Conservation (phyloP, 345 rosid genomes). For the Arabis hirsuta region DNA sequence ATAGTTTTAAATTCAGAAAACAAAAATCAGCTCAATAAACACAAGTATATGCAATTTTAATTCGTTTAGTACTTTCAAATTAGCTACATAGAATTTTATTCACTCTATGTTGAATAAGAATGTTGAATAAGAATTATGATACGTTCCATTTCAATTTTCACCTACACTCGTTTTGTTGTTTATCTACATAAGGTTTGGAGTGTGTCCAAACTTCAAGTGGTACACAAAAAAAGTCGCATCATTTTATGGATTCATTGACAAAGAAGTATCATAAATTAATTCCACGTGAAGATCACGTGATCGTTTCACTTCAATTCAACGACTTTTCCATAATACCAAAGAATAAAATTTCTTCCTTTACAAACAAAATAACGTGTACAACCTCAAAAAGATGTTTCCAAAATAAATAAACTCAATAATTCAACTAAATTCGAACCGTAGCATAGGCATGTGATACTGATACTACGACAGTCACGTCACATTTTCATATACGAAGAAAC, state of each 20-base stretch:
- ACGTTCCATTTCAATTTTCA: neutral
- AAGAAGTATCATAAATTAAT: slow-evolving; percentile 28
- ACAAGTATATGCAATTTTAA: neutral
- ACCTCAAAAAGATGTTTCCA: slow-evolving; percentile 33
- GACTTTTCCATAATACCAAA: slow-evolving; percentile 21
- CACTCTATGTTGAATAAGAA: neutral
- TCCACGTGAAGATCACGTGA: slow-evolving; percentile 41
- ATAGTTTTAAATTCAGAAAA: neutral
- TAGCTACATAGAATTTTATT: neutral
- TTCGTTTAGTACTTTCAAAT: neutral
- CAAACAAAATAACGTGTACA: slow-evolving; percentile 38
- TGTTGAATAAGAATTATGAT: neutral
- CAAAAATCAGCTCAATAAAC: neutral
- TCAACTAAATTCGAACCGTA: slow-evolving; percentile 22
- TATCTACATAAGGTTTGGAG: slow-evolving; percentile 4
- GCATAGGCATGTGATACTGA: slow-evolving; percentile 41
- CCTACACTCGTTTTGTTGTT: slow-evolving; percentile 4
- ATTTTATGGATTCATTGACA: slow-evolving; percentile 34
- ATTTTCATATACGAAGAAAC: slow-evolving; percentile 24
- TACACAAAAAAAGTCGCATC: slow-evolving; percentile 30
- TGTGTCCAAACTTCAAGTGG: slow-evolving; percentile 35
- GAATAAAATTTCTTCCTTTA: slow-evolving; percentile 4
- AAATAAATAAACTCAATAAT: slow-evolving; percentile 30
- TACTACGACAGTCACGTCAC: slow-evolving; percentile 44
- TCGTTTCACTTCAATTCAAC: slow-evolving; percentile 21